Percentiles rank a stretch among this genome's conserved stretches.
Conservation (phyloP, 257 asterid species). For the Dorcoceras hygrometricum region DNA sequence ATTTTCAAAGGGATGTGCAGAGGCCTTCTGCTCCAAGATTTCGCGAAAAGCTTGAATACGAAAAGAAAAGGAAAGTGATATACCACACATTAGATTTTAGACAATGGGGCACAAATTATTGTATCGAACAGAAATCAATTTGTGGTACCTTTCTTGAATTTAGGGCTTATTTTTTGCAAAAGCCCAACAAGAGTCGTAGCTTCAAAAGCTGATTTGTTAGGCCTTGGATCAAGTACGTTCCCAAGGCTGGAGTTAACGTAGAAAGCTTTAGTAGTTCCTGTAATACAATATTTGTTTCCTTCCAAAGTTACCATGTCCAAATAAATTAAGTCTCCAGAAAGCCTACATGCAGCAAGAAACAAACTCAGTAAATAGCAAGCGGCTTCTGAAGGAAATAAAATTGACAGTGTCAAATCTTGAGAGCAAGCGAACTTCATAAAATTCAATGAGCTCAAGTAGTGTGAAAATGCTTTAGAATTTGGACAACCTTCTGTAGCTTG, state of each 20-base stretch:
- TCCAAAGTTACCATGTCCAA: slow-evolving; percentile 86
- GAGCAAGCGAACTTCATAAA: slow-evolving; percentile 8
- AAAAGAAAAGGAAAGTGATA: slow-evolving; percentile 24
- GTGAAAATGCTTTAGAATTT: slow-evolving; percentile 3
- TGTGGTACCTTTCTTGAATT: slow-evolving; percentile 80
- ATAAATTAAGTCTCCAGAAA: slow-evolving; percentile 88
- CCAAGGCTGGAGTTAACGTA: slow-evolving; percentile 79
- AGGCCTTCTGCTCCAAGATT: slow-evolving; percentile 82
- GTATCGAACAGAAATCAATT: slow-evolving; percentile 8
- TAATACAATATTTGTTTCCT: slow-evolving; percentile 77
- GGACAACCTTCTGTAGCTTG: slow-evolving; percentile 86
- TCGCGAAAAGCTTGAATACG: slow-evolving; percentile 73
- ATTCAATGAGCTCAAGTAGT: background rate
- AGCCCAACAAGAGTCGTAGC: slow-evolving; percentile 82
- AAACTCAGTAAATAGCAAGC: slow-evolving; percentile 25
- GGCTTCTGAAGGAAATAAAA: slow-evolving; percentile 22
- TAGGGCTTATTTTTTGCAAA: slow-evolving; percentile 86
- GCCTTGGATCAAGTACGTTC: slow-evolving; percentile 71
- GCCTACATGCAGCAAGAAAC: slow-evolving; percentile 55
- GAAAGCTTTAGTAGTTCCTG: slow-evolving; percentile 82
- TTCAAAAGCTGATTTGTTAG: slow-evolving; percentile 57
- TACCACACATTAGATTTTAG: background rate
- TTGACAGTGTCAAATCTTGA: background rate
- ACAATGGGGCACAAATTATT: slow-evolving; percentile 15
- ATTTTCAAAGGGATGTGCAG: slow-evolving; percentile 93